Evolutionary conservation across 495 filamentous ascomycete species (phyloP), one percentile per base, ranked within the genome.

Genomic region (Bombardia bombarda): DNA sequence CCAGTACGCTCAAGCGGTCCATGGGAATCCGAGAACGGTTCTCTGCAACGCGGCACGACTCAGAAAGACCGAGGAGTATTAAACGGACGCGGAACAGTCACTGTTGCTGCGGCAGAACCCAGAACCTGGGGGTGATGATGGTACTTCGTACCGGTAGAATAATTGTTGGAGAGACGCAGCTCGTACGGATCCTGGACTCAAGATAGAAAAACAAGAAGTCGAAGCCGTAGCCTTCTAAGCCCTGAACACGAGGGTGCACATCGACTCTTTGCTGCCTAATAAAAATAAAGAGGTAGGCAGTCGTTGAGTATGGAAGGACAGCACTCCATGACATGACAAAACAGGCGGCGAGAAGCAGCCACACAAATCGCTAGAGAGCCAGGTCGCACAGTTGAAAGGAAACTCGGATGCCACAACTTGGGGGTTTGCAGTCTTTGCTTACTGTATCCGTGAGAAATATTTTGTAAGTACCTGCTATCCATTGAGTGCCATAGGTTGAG

Each of bases 81-180:
- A 12, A 28, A 28, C 25, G 7, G 12, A 6, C 25, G 25, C 25
- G 12, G 7, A 12, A 12, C 25, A 28, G 25, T 28, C 6, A 12
- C 7, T 7, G 26, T 30, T 7, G 26, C 26, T 30, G 13, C 7
- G 13, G 13, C 7, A 7, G 26, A 7, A 30, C 26, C 26, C 20
- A 23, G 36, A 22, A 46, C 26, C 22, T 20, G 12, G 37, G 32
- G 37, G 21, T 18, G 25, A 32, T 25, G 7, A 26, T 9, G 7
- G 12, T 34, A 19, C 30, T 17, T 28, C 19, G 49, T 57, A 50
- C 42, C 51, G 51, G 45, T 42, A 45, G 38, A 50, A 47, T 45
- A 39, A 54, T 44, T 48, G 43, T 44, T 47, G 32, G 26, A 10
- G 41, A 43, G 28, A 36, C 46, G 42, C 46, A 43, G 53, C 43